Base-by-base conservation (phyloP, 1,284 basidiomycete genomes). In the Erythrobasidium hasegawianum region DNA sequence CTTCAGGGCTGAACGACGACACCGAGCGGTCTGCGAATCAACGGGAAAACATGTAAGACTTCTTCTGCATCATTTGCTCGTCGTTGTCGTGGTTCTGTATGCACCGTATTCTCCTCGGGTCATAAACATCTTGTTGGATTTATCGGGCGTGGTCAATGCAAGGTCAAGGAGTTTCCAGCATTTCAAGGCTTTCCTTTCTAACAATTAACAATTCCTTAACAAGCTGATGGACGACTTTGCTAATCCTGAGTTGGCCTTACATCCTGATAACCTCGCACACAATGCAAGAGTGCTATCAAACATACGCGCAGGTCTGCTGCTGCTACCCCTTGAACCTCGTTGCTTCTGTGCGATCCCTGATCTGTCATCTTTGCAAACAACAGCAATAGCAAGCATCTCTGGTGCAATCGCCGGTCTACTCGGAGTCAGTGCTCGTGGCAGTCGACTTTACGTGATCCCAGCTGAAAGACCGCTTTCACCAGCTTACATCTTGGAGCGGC, bases 1-100 rank as follows among this genome's bases (percentile, higher is more conserved):
- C 62, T 26, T 65, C 62, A 52, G 62, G 62, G 16, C 53, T 57
- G 62, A 65, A 65, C 13, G 62, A 65, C 45, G 62, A 65, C n/a
- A 65, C 62, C 9, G 62, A 65, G 5, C 62, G 62, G 56, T 65
- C 62, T 65, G 62, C 29, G 29, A n/a, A n/a, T n/a, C n/a, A n/a
- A n/a, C n/a, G n/a, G n/a, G 40, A 18, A 22, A 13, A 39, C n/a
- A n/a, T n/a, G n/a, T n/a, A n/a, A n/a, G n/a, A n/a, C n/a, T n/a
- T n/a, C n/a, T n/a, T n/a, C n/a, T n/a, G n/a, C n/a, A n/a, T n/a
- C n/a, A n/a, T n/a, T n/a, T n/a, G n/a, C n/a, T n/a, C n/a, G n/a
- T n/a, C n/a, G n/a, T n/a, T n/a, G n/a, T n/a, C n/a, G n/a, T n/a
- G n/a, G n/a, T n/a, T n/a, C n/a, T n/a, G n/a, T n/a, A 43, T 56